A percentile compares a stretch with the other conserved stretches of the same genome.
phyloP scores from a whole-genome alignment of 495 filamentous ascomycete genomes.

The Cenococcum geophilum region DNA sequence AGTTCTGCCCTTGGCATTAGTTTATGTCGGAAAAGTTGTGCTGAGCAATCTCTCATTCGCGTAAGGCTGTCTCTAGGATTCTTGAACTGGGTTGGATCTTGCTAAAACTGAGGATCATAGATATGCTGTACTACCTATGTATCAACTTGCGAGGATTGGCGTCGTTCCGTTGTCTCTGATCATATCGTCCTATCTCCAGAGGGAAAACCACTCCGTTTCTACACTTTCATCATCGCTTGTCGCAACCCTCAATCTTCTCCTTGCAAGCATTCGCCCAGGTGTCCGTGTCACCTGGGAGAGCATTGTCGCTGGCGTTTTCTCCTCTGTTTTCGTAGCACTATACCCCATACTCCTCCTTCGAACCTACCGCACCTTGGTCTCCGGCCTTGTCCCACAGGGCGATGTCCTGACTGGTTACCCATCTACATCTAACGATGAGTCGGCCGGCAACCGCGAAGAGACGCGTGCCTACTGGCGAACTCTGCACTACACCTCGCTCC shows the following conservation, averaged over 20 bases:
- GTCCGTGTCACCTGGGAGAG: constrained; percentile 45
- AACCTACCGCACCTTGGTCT: constrained; percentile 41
- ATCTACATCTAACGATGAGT: constrained; percentile 12
- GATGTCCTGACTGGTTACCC: constrained; percentile 28
- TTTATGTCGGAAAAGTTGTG: constrained; percentile 45
- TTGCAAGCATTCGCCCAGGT: constrained; percentile 41
- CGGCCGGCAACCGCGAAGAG: constrained; percentile 36
- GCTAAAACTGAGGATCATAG: constrained; percentile 26
- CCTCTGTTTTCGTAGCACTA: constrained; percentile 45
- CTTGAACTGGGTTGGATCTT: neutral
- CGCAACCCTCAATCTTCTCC: constrained; percentile 45
- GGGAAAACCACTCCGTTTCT: constrained; percentile 41
- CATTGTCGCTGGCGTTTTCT: constrained; percentile 48
- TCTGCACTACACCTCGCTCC: constrained; percentile 46
- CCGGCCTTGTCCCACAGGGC: constrained; percentile 29
- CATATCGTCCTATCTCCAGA: constrained; percentile 42
- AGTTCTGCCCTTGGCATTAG: constrained; percentile 43
- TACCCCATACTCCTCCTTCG: constrained; percentile 46
- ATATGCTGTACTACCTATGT: constrained; percentile 46
- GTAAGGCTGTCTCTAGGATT: constrained; percentile 28
- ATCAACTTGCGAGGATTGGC: constrained; percentile 45
- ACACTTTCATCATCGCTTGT: constrained; percentile 47
- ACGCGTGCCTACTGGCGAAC: constrained; percentile 45
- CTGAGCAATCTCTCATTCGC: constrained; percentile 49
- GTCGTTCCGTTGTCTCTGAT: constrained; percentile 43